These are phyloP conservation scores for Calocybe indica DNA, from an alignment of 768 basidiomycete species.

Conservation along the genomic window DNA sequence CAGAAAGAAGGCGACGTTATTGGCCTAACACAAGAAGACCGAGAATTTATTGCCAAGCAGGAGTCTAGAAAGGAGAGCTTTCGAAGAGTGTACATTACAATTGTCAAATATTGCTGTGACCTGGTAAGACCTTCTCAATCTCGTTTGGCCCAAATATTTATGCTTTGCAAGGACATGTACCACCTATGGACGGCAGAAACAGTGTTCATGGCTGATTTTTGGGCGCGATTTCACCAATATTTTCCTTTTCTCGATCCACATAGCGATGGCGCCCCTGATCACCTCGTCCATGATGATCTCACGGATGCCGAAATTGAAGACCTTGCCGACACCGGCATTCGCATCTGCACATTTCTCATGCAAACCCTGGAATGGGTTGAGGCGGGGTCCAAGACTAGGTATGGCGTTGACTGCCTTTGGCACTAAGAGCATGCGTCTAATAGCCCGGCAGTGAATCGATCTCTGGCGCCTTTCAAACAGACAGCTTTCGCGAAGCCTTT, in stretches of 20 bases:
- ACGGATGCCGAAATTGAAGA: conserved; percentile 14
- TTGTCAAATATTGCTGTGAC: conserved; percentile 21
- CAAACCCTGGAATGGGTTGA: conserved; percentile 17
- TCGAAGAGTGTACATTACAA: conserved; percentile 25
- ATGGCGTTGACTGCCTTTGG: background rate
- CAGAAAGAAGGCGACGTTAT: conserved; percentile 8
- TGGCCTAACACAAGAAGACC: conserved; percentile 13
- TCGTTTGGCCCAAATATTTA: background rate
- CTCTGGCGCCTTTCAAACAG: conserved; percentile 10
- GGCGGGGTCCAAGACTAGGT: conserved; percentile 10
- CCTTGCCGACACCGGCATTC: conserved; percentile 10
- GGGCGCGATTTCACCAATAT: conserved; percentile 36
- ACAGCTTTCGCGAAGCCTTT: conserved; percentile 12
- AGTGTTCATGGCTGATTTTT: conserved; percentile 25
- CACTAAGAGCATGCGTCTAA: background rate
- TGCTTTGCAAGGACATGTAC: conserved; percentile 23
- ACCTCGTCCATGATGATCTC: conserved; percentile 21
- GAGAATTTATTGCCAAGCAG: conserved; percentile 8
- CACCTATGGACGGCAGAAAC: conserved; percentile 21
- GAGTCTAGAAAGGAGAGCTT: conserved; percentile 9
- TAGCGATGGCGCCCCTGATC: conserved; percentile 11
- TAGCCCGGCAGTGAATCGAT: background rate
- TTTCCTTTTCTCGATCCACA: conserved; percentile 24
- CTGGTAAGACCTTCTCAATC: conserved; percentile 16
- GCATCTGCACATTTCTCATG: conserved; percentile 12